phyloP scores from a whole-genome alignment of 2,329 filamentous ascomycete genomes.

The Piedraia hortae region DNA sequence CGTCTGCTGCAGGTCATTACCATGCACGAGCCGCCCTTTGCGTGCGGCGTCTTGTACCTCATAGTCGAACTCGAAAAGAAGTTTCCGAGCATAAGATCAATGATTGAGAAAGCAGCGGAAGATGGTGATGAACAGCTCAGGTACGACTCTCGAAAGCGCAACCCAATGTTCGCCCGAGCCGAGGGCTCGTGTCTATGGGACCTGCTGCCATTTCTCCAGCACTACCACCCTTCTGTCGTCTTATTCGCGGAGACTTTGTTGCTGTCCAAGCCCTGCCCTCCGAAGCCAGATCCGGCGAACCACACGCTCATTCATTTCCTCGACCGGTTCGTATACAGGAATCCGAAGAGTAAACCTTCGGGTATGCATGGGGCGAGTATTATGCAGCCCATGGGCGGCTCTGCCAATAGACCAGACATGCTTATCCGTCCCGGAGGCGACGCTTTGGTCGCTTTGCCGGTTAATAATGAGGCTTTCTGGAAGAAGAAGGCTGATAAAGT shows the following conservation, averaged over 20 bases:
- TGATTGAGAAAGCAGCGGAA: conserved; percentile 59
- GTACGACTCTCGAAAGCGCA: conserved; percentile 76
- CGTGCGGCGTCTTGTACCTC: conserved; percentile 78
- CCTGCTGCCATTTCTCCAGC: conserved; percentile 46
- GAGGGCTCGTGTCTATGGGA: conserved; percentile 87
- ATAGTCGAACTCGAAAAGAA: conserved; percentile 51
- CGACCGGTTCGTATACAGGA: conserved; percentile 95
- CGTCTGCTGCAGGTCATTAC: conserved; percentile 66
- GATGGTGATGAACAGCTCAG: conserved; percentile 39
- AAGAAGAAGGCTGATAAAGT: conserved; percentile 70
- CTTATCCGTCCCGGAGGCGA: conserved; percentile 28
- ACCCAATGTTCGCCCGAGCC: conserved; percentile 82
- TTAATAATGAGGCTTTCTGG: conserved; percentile 84
- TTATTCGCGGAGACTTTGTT: conserved; percentile 54
- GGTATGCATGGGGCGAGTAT: conserved; percentile 56
- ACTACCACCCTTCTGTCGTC: conserved; percentile 82
- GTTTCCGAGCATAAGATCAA: conserved; percentile 52
- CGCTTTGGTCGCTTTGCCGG: conserved; percentile 18
- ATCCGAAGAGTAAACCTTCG: conserved; percentile 39
- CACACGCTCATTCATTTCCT: conserved; percentile 88
- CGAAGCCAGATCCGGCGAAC: conserved; percentile 70
- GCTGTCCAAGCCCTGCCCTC: conserved; percentile 38
- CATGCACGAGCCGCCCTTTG: conserved; percentile 75
- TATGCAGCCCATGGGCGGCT: conserved; percentile 61
- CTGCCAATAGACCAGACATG: conserved; percentile 28